A percentile compares a stretch with the other conserved stretches of the same genome.
These are phyloP conservation scores for Nigrospora osmanthi DNA, from an alignment of 2,329 filamentous ascomycete species.

Conservation along the genomic window DNA sequence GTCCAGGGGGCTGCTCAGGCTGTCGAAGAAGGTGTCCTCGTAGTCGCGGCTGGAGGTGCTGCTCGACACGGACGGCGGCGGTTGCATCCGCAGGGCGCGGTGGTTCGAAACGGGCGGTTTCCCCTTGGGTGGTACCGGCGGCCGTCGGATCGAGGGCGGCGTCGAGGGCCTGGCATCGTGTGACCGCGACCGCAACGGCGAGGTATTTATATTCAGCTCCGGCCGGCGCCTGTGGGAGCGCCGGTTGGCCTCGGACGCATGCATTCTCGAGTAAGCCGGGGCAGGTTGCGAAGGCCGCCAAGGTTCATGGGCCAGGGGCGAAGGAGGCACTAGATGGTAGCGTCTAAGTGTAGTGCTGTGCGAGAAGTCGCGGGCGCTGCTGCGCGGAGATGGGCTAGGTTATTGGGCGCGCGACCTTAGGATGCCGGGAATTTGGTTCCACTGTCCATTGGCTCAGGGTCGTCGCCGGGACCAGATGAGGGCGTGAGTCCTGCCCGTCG, in stretches of 20 bases:
- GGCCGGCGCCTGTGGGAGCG: slow-evolving; percentile 22
- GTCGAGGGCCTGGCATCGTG: slow-evolving; percentile 19
- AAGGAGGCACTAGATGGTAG: no score
- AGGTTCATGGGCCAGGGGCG: no score
- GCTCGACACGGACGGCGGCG: slow-evolving; percentile 10
- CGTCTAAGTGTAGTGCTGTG: no score
- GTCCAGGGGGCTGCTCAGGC: slow-evolving; percentile 14
- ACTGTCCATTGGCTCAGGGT: no score
- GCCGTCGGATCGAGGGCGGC: slow-evolving; percentile 15
- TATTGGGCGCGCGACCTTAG: no score
- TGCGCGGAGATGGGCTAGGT: no score
- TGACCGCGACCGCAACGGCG: slow-evolving; percentile 1
- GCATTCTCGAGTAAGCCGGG: slow-evolving; percentile 8
- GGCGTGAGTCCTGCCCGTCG: no score
- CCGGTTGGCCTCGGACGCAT: slow-evolving; percentile 18
- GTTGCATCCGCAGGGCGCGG: slow-evolving; percentile 21
- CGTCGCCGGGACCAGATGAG: no score
- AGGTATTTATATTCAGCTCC: slow-evolving; percentile 28
- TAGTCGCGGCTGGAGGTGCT: slow-evolving; percentile 13
- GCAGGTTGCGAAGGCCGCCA: no score
- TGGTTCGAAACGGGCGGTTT: slow-evolving; percentile 22
- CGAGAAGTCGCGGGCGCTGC: no score
- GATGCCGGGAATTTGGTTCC: no score
- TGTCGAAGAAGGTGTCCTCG: slow-evolving; percentile 21
- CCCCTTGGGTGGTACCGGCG: slow-evolving; percentile 17